phyloP scores from a whole-genome alignment of 495 filamentous ascomycete genomes.

The Podospora pseudoanserina region DNA sequence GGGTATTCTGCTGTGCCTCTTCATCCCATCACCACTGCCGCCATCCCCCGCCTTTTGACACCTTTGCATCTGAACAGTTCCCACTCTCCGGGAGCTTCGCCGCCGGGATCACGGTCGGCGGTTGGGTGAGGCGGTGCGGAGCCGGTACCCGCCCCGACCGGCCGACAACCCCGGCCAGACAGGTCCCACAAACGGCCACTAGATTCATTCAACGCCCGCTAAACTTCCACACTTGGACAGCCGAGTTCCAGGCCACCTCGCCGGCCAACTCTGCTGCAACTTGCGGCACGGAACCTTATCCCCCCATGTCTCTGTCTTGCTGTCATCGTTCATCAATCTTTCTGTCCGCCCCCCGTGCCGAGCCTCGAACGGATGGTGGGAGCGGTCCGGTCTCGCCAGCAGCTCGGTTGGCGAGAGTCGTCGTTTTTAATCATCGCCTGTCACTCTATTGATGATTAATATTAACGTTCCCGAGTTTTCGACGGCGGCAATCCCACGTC shows the following conservation, averaged over 20 bases:
- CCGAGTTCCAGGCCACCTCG: conserved; percentile 25
- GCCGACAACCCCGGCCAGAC: conserved; percentile 1
- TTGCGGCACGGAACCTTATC: conserved; percentile 22
- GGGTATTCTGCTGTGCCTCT: not conserved
- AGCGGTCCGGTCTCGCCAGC: not conserved
- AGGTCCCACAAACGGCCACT: conserved; percentile 20
- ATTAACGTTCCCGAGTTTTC: conserved; percentile 8
- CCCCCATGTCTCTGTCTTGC: not conserved
- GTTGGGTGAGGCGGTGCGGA: conserved; percentile 20
- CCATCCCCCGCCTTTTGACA: not conserved
- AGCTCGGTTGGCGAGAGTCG: not conserved
- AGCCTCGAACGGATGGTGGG: not conserved
- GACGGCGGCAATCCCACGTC: not conserved
- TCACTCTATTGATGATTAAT: not conserved
- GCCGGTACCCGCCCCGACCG: conserved; percentile 20
- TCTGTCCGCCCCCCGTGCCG: not conserved
- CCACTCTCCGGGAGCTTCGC: not conserved
- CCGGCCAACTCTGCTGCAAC: conserved; percentile 24
- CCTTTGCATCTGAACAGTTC: conserved; percentile 7
- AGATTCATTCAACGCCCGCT: conserved; percentile 10
- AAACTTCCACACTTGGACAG: conserved; percentile 3
- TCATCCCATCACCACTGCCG: not conserved
- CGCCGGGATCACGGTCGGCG: conserved; percentile 8
- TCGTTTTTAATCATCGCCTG: not conserved
- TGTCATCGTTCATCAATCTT: not conserved